A percentile compares a stretch with the other conserved stretches of the same genome.
phyloP scores from a whole-genome alignment of 805 yeast genomes.

The Cyberlindnera japonica region DNA sequence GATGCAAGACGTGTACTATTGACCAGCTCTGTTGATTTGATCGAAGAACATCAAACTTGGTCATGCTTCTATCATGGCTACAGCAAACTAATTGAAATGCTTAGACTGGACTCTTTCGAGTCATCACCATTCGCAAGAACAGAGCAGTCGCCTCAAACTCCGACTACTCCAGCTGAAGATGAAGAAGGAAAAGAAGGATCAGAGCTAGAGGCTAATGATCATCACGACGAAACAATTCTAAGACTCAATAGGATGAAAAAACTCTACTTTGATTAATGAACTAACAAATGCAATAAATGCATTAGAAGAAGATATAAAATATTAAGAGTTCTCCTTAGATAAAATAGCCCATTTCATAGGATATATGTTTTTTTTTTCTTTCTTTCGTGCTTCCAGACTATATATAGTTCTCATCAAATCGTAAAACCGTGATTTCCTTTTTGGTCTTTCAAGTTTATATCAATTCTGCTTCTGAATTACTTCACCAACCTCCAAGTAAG shows the following conservation, averaged over 20 bases:
- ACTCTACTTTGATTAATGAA: slow-evolving; percentile 12
- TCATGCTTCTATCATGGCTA: slow-evolving; percentile 31
- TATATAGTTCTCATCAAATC: too few species aligned
- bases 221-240: slow-evolving; percentile 2
- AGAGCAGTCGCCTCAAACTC: not conserved
- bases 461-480: slow-evolving; percentile 18
- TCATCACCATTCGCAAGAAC: not conserved
- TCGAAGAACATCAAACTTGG: slow-evolving; percentile 37
- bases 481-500: slow-evolving; percentile 50
- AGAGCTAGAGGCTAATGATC: not conserved
- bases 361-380: too few species aligned
- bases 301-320: too few species aligned
- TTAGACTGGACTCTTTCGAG: slow-evolving; percentile 1
- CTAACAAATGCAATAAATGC: too few species aligned
- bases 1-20: slow-evolving; percentile 35
- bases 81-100: slow-evolving; percentile 14
- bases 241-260: slow-evolving; percentile 16
- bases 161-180: not conserved
- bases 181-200: not conserved
- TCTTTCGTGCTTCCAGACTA: too few species aligned
- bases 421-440: too few species aligned
- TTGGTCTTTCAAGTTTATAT: too few species aligned
- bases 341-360: too few species aligned
- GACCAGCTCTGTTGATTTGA: slow-evolving; percentile 26
- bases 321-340: too few species aligned